Conservation (phyloP, 495 filamentous ascomycete genomes). For the Penicillium canescens region DNA sequence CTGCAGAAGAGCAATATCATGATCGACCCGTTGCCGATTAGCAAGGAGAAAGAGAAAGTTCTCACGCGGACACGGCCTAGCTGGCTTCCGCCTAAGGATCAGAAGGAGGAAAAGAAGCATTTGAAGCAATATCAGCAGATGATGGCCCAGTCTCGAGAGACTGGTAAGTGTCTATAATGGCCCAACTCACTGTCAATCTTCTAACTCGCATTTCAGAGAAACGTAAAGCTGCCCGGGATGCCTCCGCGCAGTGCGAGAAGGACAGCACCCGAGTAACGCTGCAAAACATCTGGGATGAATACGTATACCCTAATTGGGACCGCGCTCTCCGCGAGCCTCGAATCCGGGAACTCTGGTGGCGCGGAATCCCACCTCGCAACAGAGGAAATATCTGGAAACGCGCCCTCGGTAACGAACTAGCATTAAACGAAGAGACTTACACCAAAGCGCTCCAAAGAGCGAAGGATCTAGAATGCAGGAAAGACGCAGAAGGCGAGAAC, state of each 20-base stretch:
- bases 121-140: constrained; percentile 90
- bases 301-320: constrained; percentile 86
- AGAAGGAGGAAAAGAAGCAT: constrained; percentile 88
- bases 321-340: constrained; percentile 67
- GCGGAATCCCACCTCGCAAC: constrained; percentile 76
- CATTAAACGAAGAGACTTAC: constrained; percentile 73
- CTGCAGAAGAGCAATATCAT: constrained; percentile 85
- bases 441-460: constrained; percentile 76
- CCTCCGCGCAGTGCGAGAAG: constrained; percentile 56
- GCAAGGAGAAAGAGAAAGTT: constrained; percentile 94
- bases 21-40: constrained; percentile 94
- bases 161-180: constrained; percentile 45
- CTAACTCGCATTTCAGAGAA: constrained; percentile 33
- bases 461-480: constrained; percentile 58
- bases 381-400: constrained; percentile 83
- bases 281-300: constrained; percentile 81
- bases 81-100: constrained; percentile 94
- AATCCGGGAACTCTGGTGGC: constrained; percentile 93
- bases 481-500: constrained; percentile 48
- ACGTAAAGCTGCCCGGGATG: constrained; percentile 48
- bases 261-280: constrained; percentile 65
- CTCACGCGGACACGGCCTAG: constrained; percentile 87
- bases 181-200: not conserved
- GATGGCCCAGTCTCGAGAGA: constrained; percentile 80
- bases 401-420: constrained; percentile 88